Evolutionary conservation across 768 basidiomycete species (phyloP), one percentile per base, ranked within the genome.

Genomic region (Cubamyces sp.): DNA sequence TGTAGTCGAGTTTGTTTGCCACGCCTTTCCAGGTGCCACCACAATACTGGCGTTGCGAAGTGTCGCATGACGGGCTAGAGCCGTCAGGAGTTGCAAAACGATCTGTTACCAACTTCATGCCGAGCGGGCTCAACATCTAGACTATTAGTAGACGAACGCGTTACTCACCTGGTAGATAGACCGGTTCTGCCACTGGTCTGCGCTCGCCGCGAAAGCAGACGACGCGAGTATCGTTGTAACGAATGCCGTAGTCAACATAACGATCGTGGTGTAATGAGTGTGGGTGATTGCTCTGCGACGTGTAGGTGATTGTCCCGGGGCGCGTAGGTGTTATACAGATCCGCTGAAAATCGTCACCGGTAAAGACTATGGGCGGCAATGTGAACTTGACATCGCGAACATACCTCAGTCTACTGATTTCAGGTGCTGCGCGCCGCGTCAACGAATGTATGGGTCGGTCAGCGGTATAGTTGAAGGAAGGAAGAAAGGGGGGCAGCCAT

Each of bases 21-120:
- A 85, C 76, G 12, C 81, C 81, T 55, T 75, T 70, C 81, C 83
- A 86, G 1, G 82, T 82, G 5, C 86, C 86, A 30, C 84, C 84
- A 60, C 86, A 87, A 71, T 84, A 84, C 41, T 75, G 74, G 43
- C 82, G 80, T 25, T 74, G 70, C 30, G 73, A 68, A 0, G 82
- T 80, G 65, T 84, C 75, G 68, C 85, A 86, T 2, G 74, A 58
- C 42, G 77, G 64, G 28, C 73, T 67, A 0, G 78, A 70, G 40
- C 72, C 75, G 40, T 79, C 78, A 1, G 77, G 64, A 6, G 82
- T 81, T 15, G 86, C 84, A 65, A 86, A 87, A n/a, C 86, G 75
- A 66, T 87, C 86, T 1, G 84, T 85, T 40, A 87, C 73, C 34
- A 86, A 53, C 79, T 82, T 56, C 19, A 5, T 16, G 43, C 14